phyloP scores from a whole-genome alignment of 768 basidiomycete genomes.

The Tulasnella sp. region DNA sequence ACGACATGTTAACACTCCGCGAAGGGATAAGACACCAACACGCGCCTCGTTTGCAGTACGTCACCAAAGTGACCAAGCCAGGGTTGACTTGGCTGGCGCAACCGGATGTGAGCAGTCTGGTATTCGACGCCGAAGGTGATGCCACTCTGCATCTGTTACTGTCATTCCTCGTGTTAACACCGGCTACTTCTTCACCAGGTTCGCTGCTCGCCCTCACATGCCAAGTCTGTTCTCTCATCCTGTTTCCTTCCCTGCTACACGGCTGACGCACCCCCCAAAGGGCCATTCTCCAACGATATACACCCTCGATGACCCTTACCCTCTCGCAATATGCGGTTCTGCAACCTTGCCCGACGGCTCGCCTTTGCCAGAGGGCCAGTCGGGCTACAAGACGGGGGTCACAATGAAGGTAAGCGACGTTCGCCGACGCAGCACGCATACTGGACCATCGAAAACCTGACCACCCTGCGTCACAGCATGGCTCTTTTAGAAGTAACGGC shows the following conservation, averaged over 20 bases:
- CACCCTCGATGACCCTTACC: conserved; percentile 24
- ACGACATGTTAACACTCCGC: neutral
- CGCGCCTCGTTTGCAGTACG: neutral
- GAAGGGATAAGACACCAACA: neutral
- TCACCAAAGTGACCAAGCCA: conserved; percentile 17
- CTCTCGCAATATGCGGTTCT: conserved; percentile 9
- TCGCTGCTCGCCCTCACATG: conserved; percentile 13
- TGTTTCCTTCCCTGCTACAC: neutral
- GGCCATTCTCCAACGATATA: conserved; percentile 24
- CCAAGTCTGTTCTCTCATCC: neutral
- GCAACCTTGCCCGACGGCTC: conserved; percentile 18
- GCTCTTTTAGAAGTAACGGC: neutral
- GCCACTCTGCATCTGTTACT: neutral
- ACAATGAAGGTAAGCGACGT: neutral
- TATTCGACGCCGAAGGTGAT: conserved; percentile 9
- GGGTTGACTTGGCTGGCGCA: neutral
- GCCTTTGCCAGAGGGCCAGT: neutral
- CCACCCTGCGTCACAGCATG: neutral
- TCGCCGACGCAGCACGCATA: too few species aligned
- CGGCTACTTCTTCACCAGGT: neutral
- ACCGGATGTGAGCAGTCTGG: conserved; percentile 18
- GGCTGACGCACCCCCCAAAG: neutral
- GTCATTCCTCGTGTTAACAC: neutral
- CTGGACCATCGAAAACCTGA: neutral
- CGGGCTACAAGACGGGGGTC: neutral